A percentile compares a stretch with the other conserved stretches of the same genome.
phyloP scores from a whole-genome alignment of 768 basidiomycete species.

The Infundibulicybe gibba region DNA sequence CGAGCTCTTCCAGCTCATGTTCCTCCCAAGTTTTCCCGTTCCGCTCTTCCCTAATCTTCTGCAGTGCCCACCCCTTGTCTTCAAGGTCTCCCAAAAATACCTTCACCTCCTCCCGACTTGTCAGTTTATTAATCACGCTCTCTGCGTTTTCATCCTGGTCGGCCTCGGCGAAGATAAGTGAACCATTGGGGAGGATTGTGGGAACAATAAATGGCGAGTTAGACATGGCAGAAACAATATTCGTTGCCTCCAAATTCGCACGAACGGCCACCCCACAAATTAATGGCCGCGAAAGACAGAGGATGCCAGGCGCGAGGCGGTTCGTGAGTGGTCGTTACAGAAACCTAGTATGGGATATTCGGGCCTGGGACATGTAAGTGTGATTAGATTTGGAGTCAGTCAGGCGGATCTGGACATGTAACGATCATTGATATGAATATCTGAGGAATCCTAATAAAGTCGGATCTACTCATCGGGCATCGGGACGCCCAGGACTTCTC shows the following conservation, averaged over 20 bases:
- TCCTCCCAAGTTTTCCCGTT: conserved; percentile 69
- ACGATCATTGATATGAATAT: not conserved
- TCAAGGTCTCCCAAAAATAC: conserved; percentile 57
- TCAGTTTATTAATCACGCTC: conserved; percentile 55
- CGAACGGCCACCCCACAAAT: too few species aligned
- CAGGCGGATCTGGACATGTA: not conserved
- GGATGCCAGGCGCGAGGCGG: too few species aligned
- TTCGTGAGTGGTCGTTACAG: too few species aligned
- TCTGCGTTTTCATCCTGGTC: conserved; percentile 47
- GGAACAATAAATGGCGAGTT: conserved; percentile 51
- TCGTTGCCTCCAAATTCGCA: too few species aligned
- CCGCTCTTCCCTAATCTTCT: conserved; percentile 54
- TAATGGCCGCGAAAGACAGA: too few species aligned
- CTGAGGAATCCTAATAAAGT: too few species aligned
- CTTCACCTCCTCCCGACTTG: conserved; percentile 41
- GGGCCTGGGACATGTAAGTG: conserved; percentile 7
- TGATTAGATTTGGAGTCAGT: conserved; percentile 4
- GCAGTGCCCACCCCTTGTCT: conserved; percentile 66
- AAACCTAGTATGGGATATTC: conserved; percentile 10
- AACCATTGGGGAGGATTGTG: conserved; percentile 51
- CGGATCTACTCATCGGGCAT: too few species aligned
- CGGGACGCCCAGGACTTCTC: too few species aligned
- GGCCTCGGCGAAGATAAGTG: conserved; percentile 62
- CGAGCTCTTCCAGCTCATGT: conserved; percentile 59
- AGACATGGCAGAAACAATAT: conserved; percentile 28